These are phyloP conservation scores for Serendipita sp. DNA, from an alignment of 768 basidiomycete species.

Conservation along the genomic window DNA sequence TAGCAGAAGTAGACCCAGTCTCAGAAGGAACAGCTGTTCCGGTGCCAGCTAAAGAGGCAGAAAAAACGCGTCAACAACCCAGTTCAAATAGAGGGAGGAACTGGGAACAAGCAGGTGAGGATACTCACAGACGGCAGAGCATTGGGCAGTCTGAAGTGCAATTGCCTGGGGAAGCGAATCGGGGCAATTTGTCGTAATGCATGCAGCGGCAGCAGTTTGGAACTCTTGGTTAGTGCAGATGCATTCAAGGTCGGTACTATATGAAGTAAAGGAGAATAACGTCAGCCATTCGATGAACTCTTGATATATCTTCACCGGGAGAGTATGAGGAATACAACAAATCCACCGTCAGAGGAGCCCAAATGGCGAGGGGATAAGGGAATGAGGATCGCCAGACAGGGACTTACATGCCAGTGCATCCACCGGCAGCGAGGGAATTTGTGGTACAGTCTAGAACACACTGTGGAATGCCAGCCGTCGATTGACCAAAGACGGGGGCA, in stretches of 20 bases:
- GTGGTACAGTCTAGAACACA: conserved; percentile 4
- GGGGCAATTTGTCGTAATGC: conserved; percentile 25
- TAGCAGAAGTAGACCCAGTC: neutral
- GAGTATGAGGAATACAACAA: no score
- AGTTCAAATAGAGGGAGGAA: no score
- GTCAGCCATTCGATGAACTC: no score
- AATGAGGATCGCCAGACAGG: neutral
- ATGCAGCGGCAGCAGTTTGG: conserved; percentile 22
- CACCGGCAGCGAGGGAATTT: neutral
- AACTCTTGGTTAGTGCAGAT: conserved; percentile 26
- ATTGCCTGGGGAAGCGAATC: conserved; percentile 19
- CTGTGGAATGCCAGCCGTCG: neutral
- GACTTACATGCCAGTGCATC: conserved; percentile 1
- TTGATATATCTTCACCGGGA: no score
- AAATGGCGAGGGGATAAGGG: neutral
- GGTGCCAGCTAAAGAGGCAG: neutral
- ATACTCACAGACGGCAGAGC: conserved; percentile 15
- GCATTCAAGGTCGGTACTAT: conserved; percentile 27
- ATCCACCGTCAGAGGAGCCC: neutral
- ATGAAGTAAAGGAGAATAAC: no score
- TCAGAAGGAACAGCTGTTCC: neutral
- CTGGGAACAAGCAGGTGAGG: neutral
- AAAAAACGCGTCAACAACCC: no score
- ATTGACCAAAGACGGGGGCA: neutral
- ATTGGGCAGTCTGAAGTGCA: conserved; percentile 21